These are phyloP conservation scores for Verticillium zaregamsianum DNA, from an alignment of 2,329 filamentous ascomycete species.

Conservation along the genomic window DNA sequence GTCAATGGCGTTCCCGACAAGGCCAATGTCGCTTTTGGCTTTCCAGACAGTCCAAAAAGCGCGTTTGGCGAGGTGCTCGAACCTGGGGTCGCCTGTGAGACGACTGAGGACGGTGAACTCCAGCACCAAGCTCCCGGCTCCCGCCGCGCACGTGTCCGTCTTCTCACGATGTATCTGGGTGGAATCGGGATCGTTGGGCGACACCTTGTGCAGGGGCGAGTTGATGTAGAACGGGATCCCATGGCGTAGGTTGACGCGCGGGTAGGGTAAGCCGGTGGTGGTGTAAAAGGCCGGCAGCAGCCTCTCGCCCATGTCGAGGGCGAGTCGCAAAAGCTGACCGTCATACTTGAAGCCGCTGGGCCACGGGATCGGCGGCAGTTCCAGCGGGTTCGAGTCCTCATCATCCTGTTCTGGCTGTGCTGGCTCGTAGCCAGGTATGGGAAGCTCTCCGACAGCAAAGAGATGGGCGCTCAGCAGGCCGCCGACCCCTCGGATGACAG, in stretches of 20 bases:
- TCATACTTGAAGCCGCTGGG: constrained; percentile 71
- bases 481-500: constrained; percentile 88
- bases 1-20: constrained; percentile 90
- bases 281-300: constrained; percentile 91
- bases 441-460: constrained; percentile 86
- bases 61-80: constrained; percentile 82
- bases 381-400: constrained; percentile 34
- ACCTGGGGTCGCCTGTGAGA: constrained; percentile 80
- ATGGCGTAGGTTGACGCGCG: constrained; percentile 83
- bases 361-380: constrained; percentile 62
- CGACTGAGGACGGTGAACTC: constrained; percentile 91
- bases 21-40: constrained; percentile 74
- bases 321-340: constrained; percentile 85
- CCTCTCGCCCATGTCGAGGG: constrained; percentile 77
- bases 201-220: constrained; percentile 67
- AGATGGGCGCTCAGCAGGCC: constrained; percentile 89
- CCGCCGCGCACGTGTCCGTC: constrained; percentile 94
- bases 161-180: constrained; percentile 49
- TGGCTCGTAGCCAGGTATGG: constrained; percentile 74
- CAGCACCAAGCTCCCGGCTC: constrained; percentile 89
- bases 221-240: constrained; percentile 92
- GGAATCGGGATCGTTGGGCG: constrained; percentile 33
- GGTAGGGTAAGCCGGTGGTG: constrained; percentile 86
- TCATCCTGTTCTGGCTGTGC: constrained; percentile 18
- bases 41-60: constrained; percentile 99